Evolutionary conservation across 306 rosid genomes (phyloP).

Genomic region (Cucumis cinereus): DNA sequence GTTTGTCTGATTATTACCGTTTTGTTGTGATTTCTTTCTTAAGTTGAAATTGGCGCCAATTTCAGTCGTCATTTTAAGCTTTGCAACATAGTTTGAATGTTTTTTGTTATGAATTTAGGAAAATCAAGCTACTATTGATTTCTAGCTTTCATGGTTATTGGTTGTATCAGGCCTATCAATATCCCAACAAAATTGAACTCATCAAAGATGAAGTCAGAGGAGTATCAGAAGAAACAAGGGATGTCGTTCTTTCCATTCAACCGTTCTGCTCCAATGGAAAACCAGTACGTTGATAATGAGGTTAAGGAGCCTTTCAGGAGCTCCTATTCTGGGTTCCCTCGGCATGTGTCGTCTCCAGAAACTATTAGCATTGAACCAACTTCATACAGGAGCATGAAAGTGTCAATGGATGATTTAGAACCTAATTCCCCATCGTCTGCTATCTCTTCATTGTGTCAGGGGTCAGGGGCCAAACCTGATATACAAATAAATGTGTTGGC

Average conservation of each 20-base stretch:
- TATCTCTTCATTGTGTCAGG: slow-evolving; percentile 59
- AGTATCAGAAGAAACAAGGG: slow-evolving; percentile 32
- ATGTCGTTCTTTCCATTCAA: slow-evolving; percentile 23
- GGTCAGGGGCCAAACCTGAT: slow-evolving; percentile 34
- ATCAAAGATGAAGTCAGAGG: slow-evolving; percentile 31
- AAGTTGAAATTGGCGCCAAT: not conserved
- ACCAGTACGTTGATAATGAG: slow-evolving; percentile 30
- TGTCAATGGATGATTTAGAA: slow-evolving; percentile 45
- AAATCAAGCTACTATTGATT: not conserved
- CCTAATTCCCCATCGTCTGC: slow-evolving; percentile 55
- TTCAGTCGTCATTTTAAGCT: not conserved
- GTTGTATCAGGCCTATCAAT: slow-evolving; percentile 53
- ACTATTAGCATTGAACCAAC: slow-evolving; percentile 45
- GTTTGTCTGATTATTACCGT: not conserved
- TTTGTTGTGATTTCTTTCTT: not conserved
- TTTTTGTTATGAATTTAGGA: not conserved
- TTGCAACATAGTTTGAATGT: not conserved
- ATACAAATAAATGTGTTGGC: slow-evolving; percentile 20
- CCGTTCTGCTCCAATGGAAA: slow-evolving; percentile 24
- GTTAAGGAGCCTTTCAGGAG: slow-evolving; percentile 28
- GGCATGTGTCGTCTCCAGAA: slow-evolving; percentile 63
- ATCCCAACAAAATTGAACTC: slow-evolving; percentile 59
- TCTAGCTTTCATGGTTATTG: slow-evolving; percentile 2
- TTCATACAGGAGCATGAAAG: slow-evolving; percentile 46
- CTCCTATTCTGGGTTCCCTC: slow-evolving; percentile 42